phyloP scores from a whole-genome alignment of 805 yeast genomes.

The Yarrowia deformans region DNA sequence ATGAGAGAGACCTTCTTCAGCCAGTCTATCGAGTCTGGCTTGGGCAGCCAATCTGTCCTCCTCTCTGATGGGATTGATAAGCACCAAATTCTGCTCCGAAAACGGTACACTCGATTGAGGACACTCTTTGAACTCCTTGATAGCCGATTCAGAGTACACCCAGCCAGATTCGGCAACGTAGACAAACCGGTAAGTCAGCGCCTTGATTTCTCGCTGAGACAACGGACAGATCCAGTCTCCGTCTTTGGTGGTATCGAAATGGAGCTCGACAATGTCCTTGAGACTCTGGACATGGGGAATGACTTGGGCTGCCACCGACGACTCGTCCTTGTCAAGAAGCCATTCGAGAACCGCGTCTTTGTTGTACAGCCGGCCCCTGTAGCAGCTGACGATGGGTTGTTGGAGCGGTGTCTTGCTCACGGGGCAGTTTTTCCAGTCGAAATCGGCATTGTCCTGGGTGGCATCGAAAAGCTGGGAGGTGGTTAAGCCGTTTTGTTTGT shows the following conservation, averaged over 20 bases:
- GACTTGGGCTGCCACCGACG: slow-evolving; percentile 46
- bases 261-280: slow-evolving; percentile 56
- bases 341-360: slow-evolving; percentile 67
- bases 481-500: slow-evolving; percentile 43
- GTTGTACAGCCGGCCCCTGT: slow-evolving; percentile 65
- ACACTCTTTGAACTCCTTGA: slow-evolving; percentile 40
- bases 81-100: slow-evolving; percentile 41
- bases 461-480: slow-evolving; percentile 45
- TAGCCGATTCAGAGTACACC: slow-evolving; percentile 44
- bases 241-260: slow-evolving; percentile 46
- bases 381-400: slow-evolving; percentile 68
- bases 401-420: slow-evolving; percentile 54
- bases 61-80: slow-evolving; percentile 43
- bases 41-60: slow-evolving; percentile 42
- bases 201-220: slow-evolving; percentile 51
- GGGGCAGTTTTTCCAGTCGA: slow-evolving; percentile 58
- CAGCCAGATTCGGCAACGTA: slow-evolving; percentile 53
- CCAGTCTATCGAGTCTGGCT: slow-evolving; percentile 42
- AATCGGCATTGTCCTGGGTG: slow-evolving; percentile 45
- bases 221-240: slow-evolving; percentile 52
- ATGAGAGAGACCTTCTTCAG: slow-evolving; percentile 42
- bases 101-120: slow-evolving; percentile 9
- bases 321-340: slow-evolving; percentile 53
- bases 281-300: slow-evolving; percentile 52
- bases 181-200: slow-evolving; percentile 51